Conservation (phyloP, 441 rosid genomes). For the Populus hybrid region DNA sequence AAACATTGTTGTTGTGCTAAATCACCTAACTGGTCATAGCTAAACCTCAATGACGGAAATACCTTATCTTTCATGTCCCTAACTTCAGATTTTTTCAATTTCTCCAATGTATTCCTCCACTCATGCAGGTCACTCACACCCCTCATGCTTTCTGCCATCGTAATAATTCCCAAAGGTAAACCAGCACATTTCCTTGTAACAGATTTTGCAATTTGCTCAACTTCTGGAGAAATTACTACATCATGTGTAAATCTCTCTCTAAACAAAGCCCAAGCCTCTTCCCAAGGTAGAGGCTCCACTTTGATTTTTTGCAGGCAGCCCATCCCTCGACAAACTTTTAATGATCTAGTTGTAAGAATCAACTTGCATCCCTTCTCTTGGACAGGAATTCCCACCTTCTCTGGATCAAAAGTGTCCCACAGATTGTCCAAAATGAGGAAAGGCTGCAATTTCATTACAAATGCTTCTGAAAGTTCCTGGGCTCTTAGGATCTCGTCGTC, state of each 20-base stretch:
- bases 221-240: not conserved
- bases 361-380: not conserved
- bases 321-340: not conserved
- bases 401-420: not conserved
- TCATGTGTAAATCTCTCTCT: not conserved
- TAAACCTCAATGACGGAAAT: not conserved
- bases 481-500: constrained; percentile 1
- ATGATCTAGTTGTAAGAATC: constrained; percentile 17
- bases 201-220: not conserved
- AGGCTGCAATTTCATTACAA: not conserved
- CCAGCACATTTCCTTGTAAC: constrained; percentile 11
- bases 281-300: constrained; percentile 12
- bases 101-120: not conserved
- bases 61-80: not conserved
- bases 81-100: not conserved
- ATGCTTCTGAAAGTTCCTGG: not conserved
- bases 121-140: not conserved
- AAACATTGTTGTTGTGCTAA: too few species aligned
- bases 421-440: constrained; percentile 18
- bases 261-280: constrained; percentile 16
- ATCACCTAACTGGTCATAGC: not conserved
- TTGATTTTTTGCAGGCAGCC: constrained; percentile 11
- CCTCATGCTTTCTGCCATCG: constrained; percentile 15
- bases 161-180: constrained; percentile 18
- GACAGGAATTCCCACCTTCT: constrained; percentile 20